Evolutionary conservation across 176 grass and related monocot species (phyloP).

Genomic region (Oropetium thomaeum): DNA sequence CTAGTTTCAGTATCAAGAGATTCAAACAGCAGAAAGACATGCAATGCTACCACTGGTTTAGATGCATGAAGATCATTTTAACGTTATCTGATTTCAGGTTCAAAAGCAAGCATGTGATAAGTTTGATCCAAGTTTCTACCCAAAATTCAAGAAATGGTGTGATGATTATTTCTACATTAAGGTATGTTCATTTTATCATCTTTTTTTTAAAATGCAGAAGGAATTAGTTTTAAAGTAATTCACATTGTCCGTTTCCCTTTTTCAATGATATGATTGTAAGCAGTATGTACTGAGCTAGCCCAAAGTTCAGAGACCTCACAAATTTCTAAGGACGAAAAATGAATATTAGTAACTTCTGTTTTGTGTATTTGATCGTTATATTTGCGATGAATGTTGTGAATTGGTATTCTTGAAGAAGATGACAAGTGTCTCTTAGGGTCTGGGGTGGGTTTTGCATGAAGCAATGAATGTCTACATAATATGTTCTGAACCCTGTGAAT

Average conservation of each 20-base stretch:
- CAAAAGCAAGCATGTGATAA: conserved; percentile 97
- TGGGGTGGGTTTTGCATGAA: not conserved
- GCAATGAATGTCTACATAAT: not conserved
- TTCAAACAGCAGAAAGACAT: not conserved
- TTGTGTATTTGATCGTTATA: not conserved
- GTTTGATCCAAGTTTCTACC: conserved; percentile 91
- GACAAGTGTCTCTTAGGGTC: not conserved
- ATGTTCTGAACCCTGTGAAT: not conserved
- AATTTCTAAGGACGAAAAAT: not conserved
- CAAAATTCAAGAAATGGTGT: conserved; percentile 99
- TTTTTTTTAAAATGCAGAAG: not conserved
- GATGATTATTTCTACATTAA: conserved; percentile 99
- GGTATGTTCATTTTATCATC: conserved; percentile 40
- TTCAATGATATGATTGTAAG: not conserved
- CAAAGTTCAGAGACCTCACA: not conserved
- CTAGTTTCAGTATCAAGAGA: not conserved
- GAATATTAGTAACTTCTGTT: not conserved
- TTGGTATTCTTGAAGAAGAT: not conserved
- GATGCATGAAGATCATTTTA: not conserved
- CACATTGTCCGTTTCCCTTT: not conserved
- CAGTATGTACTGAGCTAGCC: not conserved
- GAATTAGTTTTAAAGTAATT: not conserved
- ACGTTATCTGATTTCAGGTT: conserved; percentile 48
- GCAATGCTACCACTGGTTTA: not conserved
- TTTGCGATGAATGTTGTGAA: not conserved